A percentile compares a stretch with the other conserved stretches of the same genome.
Evolutionary conservation across 495 filamentous ascomycete genomes (phyloP).

Genomic region (Lindgomyces ingoldianus): DNA sequence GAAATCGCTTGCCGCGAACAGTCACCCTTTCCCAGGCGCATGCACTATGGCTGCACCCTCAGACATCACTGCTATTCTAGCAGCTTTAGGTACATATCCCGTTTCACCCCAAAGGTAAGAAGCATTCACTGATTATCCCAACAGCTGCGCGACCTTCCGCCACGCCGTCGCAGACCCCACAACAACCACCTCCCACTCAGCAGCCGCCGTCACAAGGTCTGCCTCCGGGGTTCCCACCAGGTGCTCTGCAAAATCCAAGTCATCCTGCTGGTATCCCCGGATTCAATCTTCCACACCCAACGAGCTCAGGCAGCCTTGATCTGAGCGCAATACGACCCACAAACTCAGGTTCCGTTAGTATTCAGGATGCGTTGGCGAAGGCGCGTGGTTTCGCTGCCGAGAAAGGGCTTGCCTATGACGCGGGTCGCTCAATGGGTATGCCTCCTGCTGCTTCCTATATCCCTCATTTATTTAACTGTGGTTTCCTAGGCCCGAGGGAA

Average conservation of each 20-base stretch:
- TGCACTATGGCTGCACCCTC: conserved; percentile 28
- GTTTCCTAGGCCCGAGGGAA: conserved; percentile 36
- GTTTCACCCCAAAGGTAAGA: neutral
- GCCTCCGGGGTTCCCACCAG: conserved; percentile 42
- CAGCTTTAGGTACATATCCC: conserved; percentile 24
- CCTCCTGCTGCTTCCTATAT: neutral
- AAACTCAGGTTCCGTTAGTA: conserved; percentile 69
- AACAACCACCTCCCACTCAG: conserved; percentile 11
- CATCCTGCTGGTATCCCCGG: conserved; percentile 46
- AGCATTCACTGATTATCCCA: conserved; percentile 4
- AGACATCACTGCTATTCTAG: conserved; percentile 32
- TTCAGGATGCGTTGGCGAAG: conserved; percentile 72
- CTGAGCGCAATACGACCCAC: conserved; percentile 72
- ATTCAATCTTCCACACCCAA: conserved; percentile 66
- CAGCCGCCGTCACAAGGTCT: conserved; percentile 25
- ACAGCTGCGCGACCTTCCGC: conserved; percentile 50
- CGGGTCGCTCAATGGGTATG: conserved; percentile 31
- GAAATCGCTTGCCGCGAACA: neutral
- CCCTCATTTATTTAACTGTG: neutral
- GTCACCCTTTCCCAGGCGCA: neutral
- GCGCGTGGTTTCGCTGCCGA: conserved; percentile 71
- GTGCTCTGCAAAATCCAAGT: conserved; percentile 42
- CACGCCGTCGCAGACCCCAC: conserved; percentile 40
- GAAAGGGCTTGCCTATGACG: conserved; percentile 57
- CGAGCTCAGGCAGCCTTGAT: conserved; percentile 68